Evolutionary conservation across 129 eudicot species (phyloP).

Genomic region (Rutidosis leptorrhynchoides): DNA sequence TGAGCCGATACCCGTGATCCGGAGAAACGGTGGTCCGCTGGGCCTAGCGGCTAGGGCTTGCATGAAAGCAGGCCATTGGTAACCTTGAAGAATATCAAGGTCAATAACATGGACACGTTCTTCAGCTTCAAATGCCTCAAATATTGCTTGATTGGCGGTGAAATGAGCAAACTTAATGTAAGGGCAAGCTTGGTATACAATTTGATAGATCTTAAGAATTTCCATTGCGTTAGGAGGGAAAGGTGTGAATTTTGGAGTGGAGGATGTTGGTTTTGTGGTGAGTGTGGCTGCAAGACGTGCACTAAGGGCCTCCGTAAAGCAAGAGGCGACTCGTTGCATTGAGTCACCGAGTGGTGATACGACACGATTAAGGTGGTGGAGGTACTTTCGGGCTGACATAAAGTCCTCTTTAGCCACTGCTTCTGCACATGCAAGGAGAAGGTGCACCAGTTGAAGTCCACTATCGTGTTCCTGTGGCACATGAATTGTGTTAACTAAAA

Average conservation of each 20-base stretch:
- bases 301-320: conserved; percentile 70
- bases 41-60: conserved; percentile 76
- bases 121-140: conserved; percentile 68
- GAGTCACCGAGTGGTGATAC: conserved; percentile 75
- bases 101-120: conserved; percentile 74
- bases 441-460: conserved; percentile 82
- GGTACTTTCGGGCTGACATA: conserved; percentile 69
- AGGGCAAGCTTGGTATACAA: conserved; percentile 76
- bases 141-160: conserved; percentile 76
- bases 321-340: conserved; percentile 83
- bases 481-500: background rate
- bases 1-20: conserved; percentile 67
- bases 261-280: conserved; percentile 46
- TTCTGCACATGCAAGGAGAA: conserved; percentile 84
- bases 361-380: conserved; percentile 69
- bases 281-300: conserved; percentile 65
- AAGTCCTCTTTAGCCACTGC: conserved; percentile 82
- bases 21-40: conserved; percentile 62
- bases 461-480: conserved; percentile 71
- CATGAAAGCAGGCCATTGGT: conserved; percentile 84
- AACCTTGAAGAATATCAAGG: conserved; percentile 75
- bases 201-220: conserved; percentile 71
- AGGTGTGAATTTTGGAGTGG: conserved; percentile 50
- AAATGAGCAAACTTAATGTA: conserved; percentile 75
- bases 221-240: conserved; percentile 64